Base-by-base conservation (phyloP, 371 early-diverging fungal genomes). In the Parasitella parasitica region DNA sequence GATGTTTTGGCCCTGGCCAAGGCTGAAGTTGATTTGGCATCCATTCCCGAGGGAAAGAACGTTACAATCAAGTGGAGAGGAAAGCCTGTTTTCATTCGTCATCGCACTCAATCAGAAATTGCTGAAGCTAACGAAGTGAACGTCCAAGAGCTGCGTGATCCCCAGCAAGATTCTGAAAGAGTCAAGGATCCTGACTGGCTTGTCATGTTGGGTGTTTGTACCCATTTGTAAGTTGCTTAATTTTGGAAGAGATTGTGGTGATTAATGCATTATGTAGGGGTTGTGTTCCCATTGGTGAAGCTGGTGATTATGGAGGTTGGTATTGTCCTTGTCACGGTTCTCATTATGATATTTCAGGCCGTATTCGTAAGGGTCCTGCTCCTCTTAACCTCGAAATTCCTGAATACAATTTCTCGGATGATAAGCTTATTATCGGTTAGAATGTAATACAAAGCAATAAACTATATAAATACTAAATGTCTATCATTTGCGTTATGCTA, bases 291-390 rank as follows among this genome's bases (percentile, higher is more conserved):
- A 91, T 97, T 70, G 97, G 96, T 61, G 97, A 98, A 76, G 90
- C 97, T 77, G 97, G 97, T 81, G 98, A 97, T 66, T 98, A 82
- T 73, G 96, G 94, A 69, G 98, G 97, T 63, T 98, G 97, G 97
- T 98, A 96, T 86, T 98, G 98, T 87, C 98, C 98, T 57, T 98
- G 98, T 91, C 97, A 96, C 83, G 97, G 98, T 69, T 97, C 97
- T 59, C 97, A 96, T 77, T 95, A 96, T 71, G 95, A 95, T 71
- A 92, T 93, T 70, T 91, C 92, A 60, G 95, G 95, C 55, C 94
- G 98, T 83, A 96, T 97, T 70, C 89, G 98, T 70, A 96, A 97
- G 87, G 98, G 98, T 49, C 98, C 98, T 38, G 98, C 98, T 63
- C 98, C 98, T 46, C 88, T 97, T 58, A 98, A 98, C 86, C 85